Percentiles rank a stretch among this genome's conserved stretches.
These are phyloP conservation scores for Aspergillus calidoustus DNA, from an alignment of 2,329 filamentous ascomycete genomes.

Conservation along the genomic window DNA sequence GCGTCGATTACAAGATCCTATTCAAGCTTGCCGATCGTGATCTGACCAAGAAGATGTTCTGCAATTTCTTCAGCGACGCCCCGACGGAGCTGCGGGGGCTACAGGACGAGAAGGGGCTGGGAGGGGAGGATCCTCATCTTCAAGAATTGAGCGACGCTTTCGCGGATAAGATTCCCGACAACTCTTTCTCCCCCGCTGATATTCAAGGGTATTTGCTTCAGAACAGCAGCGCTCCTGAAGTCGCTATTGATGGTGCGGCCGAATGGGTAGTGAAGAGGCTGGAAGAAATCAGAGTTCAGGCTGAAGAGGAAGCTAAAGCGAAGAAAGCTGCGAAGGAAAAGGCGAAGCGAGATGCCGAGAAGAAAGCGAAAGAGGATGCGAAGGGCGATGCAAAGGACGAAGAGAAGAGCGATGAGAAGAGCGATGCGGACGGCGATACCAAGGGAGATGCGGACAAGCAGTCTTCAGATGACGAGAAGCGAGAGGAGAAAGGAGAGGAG, in stretches of 20 bases:
- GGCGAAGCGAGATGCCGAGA: neutral
- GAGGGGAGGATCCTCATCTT: neutral
- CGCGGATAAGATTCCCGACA: constrained; percentile 50
- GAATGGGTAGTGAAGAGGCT: constrained; percentile 39
- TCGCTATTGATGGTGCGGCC: constrained; percentile 50
- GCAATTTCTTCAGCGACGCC: constrained; percentile 7
- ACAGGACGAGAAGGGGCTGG: neutral
- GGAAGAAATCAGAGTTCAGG: neutral
- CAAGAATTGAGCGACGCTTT: constrained; percentile 37
- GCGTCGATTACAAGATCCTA: neutral
- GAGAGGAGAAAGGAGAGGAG: neutral
- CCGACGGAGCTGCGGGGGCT: constrained; percentile 5
- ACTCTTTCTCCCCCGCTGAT: constrained; percentile 57
- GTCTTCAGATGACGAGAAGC: neutral
- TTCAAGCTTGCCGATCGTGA: neutral
- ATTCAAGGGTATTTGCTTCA: constrained; percentile 58
- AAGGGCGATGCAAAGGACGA: neutral
- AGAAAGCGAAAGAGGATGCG: neutral
- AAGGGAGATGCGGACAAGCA: neutral
- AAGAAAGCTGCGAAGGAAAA: neutral
- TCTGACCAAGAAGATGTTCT: constrained; percentile 12
- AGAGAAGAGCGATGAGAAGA: neutral
- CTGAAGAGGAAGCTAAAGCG: neutral
- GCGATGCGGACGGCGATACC: neutral
- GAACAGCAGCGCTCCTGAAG: constrained; percentile 52